Evolutionary conservation across 176 grass and related monocot species (phyloP).

Genomic region (Dendrocalamus sinicus): DNA sequence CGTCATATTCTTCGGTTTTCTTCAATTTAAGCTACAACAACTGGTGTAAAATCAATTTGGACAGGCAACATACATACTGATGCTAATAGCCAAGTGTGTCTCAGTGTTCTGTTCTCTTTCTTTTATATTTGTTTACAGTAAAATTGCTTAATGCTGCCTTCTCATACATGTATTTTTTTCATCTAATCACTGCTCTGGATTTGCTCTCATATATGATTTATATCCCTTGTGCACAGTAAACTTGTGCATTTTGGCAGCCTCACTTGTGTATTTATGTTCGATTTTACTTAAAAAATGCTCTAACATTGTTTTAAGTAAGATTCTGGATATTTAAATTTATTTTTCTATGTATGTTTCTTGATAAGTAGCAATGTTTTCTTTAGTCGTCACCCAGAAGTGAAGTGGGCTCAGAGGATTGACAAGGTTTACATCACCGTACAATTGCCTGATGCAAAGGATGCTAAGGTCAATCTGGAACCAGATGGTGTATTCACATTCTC

Average conservation of each 20-base stretch:
- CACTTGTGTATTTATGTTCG: neutral
- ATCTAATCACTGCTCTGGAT: neutral
- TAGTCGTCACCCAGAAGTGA: slow-evolving; percentile 85
- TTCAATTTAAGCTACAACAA: neutral
- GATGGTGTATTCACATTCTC: slow-evolving; percentile 90
- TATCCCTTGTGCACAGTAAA: neutral
- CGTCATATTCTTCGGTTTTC: neutral
- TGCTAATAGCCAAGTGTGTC: neutral
- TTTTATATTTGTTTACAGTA: neutral
- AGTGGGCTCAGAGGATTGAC: slow-evolving; percentile 94
- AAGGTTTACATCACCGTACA: slow-evolving; percentile 89
- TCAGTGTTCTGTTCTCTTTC: neutral
- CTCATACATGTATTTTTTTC: neutral
- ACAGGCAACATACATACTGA: neutral
- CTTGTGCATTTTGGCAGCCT: neutral
- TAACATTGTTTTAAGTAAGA: neutral
- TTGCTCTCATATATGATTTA: neutral
- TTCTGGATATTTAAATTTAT: neutral
- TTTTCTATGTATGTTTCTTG: slow-evolving; percentile 8
- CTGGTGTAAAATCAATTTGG: neutral
- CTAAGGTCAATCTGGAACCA: slow-evolving; percentile 81
- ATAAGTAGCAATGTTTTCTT: slow-evolving; percentile 43
- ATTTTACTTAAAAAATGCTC: neutral
- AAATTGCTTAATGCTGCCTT: neutral
- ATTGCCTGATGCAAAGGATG: slow-evolving; percentile 88